A percentile compares a stretch with the other conserved stretches of the same genome.
phyloP scores from a whole-genome alignment of 306 rosid species.

The Hippophae tibetana region DNA sequence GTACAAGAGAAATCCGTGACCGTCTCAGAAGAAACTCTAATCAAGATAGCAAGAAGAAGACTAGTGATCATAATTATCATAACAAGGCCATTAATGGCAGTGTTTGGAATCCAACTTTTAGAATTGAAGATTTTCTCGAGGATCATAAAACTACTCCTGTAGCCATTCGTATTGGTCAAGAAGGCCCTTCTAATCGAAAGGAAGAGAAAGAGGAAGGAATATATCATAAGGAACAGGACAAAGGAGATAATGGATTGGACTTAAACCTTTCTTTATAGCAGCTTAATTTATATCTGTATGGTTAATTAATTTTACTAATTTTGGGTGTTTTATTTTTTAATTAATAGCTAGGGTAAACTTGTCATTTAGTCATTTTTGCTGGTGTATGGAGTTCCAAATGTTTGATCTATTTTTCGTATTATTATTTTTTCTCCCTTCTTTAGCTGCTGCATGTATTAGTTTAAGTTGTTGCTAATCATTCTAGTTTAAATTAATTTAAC shows the following conservation, averaged over 20 bases:
- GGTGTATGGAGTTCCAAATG: too few relatives aligned
- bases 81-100: slow-evolving; percentile 7
- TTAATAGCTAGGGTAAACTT: too few relatives aligned
- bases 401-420: too few relatives aligned
- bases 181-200: slow-evolving; percentile 21
- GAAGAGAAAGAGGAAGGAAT: slow-evolving; percentile 1
- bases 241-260: slow-evolving; percentile 31
- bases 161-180: neutral
- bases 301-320: too few relatives aligned
- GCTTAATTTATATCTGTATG: too few relatives aligned
- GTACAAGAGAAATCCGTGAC: slow-evolving; percentile 43
- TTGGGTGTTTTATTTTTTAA: too few relatives aligned
- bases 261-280: slow-evolving; percentile 56
- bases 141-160: neutral
- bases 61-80: neutral
- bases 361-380: too few relatives aligned
- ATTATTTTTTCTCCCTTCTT: too few relatives aligned
- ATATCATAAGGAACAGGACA: slow-evolving; percentile 4
- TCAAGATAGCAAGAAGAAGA: slow-evolving; percentile 6
- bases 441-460: too few relatives aligned
- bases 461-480: too few relatives aligned
- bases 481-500: too few relatives aligned
- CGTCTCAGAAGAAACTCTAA: slow-evolving; percentile 14
- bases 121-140: slow-evolving; percentile 61
- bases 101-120: slow-evolving; percentile 61